Base-by-base conservation (phyloP, 225 moss, liverwort and hornwort species). In the Asterella californica region DNA sequence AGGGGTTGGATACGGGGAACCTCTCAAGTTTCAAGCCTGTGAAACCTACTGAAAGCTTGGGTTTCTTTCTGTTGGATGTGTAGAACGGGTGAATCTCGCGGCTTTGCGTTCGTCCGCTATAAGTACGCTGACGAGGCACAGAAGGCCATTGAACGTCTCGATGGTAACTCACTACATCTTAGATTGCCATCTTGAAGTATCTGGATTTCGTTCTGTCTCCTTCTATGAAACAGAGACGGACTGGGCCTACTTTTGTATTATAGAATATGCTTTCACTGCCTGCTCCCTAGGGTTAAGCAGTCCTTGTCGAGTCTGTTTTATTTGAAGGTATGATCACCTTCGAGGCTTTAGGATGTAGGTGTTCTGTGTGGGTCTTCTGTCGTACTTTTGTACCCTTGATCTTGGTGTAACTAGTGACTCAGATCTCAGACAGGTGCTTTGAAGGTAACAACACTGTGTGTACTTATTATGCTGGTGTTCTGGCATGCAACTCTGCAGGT, bases 111-210 rank as follows among this genome's bases (percentile, higher is more conserved):
- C 79, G 96, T 96, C 70, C 94, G 96, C 2, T 96, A 96, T 82
- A 96, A 96, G 83, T 91, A 96, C 55, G 90, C 96, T 17, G 94
- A 96, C 80, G 96, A 94, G 79, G 96, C 96, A 72, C 96, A 96
- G 74, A 96, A 96, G 81, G 96, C 96, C 37, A 93, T 96, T 77
- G 96, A 96, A 65, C 96, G 94, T 73, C 84, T 96, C 68, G 96
- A 96, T 88, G 96, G 96, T 96, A 79, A 57, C 17, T 34, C 45
- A 14, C 50, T 25, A 9, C 29, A 29, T 5, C 52, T 73, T 18
- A 29, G 7, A 73, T 32, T 70, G 2, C 46, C 45, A 27, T 50
- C 1, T 50, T 5, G 27, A 45, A 71, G 25, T 21, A 38, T 46
- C 9, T 70, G 15, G 64, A 65, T 42, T 10, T 46, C 37, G 25